Evolutionary conservation across 352 stramenopile genomes (phyloP), one percentile per base, ranked within the genome.

Genomic region (Phytophthora pisi): DNA sequence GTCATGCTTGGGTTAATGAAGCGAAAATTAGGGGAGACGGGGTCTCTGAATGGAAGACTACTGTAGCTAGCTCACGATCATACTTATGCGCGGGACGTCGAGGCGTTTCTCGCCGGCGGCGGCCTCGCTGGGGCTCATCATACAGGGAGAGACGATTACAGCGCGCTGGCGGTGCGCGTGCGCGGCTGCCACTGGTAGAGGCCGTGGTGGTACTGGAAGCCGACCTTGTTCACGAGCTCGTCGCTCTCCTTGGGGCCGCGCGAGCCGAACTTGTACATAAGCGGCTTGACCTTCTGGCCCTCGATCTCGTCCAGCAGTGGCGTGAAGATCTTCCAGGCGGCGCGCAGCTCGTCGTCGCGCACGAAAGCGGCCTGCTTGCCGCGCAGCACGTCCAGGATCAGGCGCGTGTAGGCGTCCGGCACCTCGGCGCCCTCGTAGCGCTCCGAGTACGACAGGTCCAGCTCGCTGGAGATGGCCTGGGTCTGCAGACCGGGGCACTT

Each of bases 281-380:
- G 63, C n/a, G 97, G 96, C 58, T 86, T 81, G 23, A 98, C 78
- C 66, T 96, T 96, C 68, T 97, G 82, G 51, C 57, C 55, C 60
- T 99, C 97, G 65, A 99, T 98, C 68, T 93, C 73, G 61, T 99
- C 81, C n/a, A 99, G 82, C 40, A 99, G 74, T 23, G 97, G 97
- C 45, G 97, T 99, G 72, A 99, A 99, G 55, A 99, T 98, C 72
- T 98, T 93, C 97, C 98, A 99, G 49, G 93, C 88, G 5, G 93
- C 86, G 40, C 90, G 82, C 40, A 99, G 81, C 82, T 99, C 98
- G 70, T 99, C 98, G 60, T 97, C 91, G 24, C 97, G 88, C 45
- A 99, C 97, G 79, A 99, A 99, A n/a, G 88, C 92, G 8, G 92
- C 91, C 60, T 96, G 92, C 61, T 98, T 94, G 59, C 97, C 97